Conservation (phyloP, 306 rosid genomes). For the Gastrolobium bilobum region DNA sequence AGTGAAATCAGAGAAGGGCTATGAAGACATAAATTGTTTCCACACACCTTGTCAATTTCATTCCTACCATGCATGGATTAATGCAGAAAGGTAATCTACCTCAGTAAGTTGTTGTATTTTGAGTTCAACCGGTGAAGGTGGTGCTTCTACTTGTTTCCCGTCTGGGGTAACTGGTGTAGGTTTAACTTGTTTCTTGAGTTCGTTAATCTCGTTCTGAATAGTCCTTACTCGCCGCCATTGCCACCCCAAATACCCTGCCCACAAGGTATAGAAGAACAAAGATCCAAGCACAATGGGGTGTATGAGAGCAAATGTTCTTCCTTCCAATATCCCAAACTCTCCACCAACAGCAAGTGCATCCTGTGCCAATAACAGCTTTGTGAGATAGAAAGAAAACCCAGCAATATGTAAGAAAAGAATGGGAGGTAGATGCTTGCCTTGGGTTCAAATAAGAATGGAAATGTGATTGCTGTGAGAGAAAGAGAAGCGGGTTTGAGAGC, state of each 20-base stretch:
- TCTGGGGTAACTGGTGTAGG: conserved; percentile 80
- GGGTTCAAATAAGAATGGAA: conserved; percentile 68
- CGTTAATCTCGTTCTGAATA: conserved; percentile 77
- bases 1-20: neutral
- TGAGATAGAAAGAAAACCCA: neutral
- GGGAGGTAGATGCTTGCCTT: conserved; percentile 49
- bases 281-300: conserved; percentile 82
- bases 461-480: conserved; percentile 71
- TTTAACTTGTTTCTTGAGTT: conserved; percentile 85
- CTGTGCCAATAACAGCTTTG: conserved; percentile 45
- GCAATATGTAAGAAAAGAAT: neutral
- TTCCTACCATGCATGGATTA: neutral
- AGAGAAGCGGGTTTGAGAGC: conserved; percentile 63
- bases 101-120: conserved; percentile 87
- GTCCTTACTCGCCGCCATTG: conserved; percentile 97
- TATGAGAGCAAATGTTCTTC: conserved; percentile 89
- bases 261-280: conserved; percentile 77
- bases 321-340: conserved; percentile 90
- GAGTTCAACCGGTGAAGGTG: conserved; percentile 77
- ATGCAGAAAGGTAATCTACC: conserved; percentile 50
- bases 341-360: conserved; percentile 85
- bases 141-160: conserved; percentile 65
- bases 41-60: neutral
- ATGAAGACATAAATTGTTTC: neutral
- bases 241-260: conserved; percentile 99